Evolutionary conservation across 768 basidiomycete species (phyloP), one percentile per base, ranked within the genome.

Genomic region (Dendrothele bispora): DNA sequence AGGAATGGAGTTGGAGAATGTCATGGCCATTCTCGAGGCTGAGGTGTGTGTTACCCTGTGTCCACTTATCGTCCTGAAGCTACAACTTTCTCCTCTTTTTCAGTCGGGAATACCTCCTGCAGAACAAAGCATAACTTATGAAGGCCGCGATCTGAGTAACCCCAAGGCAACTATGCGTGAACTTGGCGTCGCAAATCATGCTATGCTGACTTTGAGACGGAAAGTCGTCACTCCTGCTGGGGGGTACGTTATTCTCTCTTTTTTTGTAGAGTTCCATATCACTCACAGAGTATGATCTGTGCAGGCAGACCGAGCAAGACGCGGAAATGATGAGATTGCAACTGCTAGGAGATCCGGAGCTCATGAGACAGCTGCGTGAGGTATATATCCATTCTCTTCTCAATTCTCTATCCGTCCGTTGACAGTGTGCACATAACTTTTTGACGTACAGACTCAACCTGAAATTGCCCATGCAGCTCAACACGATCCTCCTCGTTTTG

Each of bases 11-110:
- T 79, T 98, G 24, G 89, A 91, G 72, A 88, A 95, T 63, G 84
- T 98, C 29, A 87, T 88, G 79, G 95, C 91, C 11, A 73, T 98
- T 45, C 75, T 97, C n/a, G 93, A 97, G 67, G 95, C 87, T 0
- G 95, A 98, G 82, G 95, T 93, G 63, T 64, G 84, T 62, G n/a
- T 35, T 43, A 26, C 32, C 17, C 17, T 15, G 20, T 20, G 15
- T 40, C 4, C 7, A 32, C 29, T 34, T 8, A 8, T 24, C 36
- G 40, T 25, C n/a, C 39, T 10, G 36, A 24, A 7, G 20, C n/a
- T 29, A 11, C n/a, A 15, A 49, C 46, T 27, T 10, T 24, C 1
- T 8, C 15, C 1, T 2, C 43, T 18, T 17, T 39, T 34, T 15
- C 56, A 94, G 92, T 91, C 88, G 12, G 84, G 83, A 20, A 83